Percentiles rank a stretch among this genome's conserved stretches.
Conservation (phyloP, 1,139 yeast genomes). For the Kurtzmaniella natalensis region DNA sequence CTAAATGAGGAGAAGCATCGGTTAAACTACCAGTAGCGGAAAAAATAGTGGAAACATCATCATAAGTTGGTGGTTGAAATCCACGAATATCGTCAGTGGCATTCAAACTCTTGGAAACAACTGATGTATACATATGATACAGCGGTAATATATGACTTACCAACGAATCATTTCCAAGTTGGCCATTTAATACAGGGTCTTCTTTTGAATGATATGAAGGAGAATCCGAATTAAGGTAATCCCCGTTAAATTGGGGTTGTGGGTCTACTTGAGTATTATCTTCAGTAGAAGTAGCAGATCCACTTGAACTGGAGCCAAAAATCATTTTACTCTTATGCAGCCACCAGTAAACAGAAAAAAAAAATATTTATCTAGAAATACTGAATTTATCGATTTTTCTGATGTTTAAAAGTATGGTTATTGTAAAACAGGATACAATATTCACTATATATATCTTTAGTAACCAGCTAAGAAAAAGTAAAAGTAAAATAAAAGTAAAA, state of each 20-base stretch:
- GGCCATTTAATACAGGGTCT: slow-evolving; percentile 4
- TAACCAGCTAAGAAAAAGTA: no score
- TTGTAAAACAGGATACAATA: no score
- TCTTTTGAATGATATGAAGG: slow-evolving; percentile 1
- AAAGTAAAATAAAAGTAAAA: no score
- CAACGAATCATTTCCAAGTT: slow-evolving; percentile 11
- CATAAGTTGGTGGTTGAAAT: slow-evolving; percentile 14
- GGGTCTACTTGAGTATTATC: no score
- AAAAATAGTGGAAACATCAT: slow-evolving; percentile 7
- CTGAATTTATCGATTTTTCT: no score
- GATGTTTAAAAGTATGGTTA: no score
- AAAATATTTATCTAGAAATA: no score
- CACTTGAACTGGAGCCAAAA: slow-evolving; percentile 1
- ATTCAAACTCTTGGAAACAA: slow-evolving; percentile 8
- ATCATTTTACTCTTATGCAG: no score
- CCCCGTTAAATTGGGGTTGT: no score
- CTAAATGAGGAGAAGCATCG: slow-evolving; percentile 2
- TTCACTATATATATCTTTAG: no score
- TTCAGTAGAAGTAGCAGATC: slow-evolving; percentile 3
- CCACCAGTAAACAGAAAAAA: no score
- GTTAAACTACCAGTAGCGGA: slow-evolving; percentile 8
- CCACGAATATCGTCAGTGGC: slow-evolving; percentile 10
- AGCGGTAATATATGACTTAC: slow-evolving; percentile 21
- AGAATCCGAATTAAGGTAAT: neutral
- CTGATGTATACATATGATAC: slow-evolving; percentile 11